Evolutionary conservation across 495 filamentous ascomycete genomes (phyloP).

Genomic region (Aspergillus taichungensis): DNA sequence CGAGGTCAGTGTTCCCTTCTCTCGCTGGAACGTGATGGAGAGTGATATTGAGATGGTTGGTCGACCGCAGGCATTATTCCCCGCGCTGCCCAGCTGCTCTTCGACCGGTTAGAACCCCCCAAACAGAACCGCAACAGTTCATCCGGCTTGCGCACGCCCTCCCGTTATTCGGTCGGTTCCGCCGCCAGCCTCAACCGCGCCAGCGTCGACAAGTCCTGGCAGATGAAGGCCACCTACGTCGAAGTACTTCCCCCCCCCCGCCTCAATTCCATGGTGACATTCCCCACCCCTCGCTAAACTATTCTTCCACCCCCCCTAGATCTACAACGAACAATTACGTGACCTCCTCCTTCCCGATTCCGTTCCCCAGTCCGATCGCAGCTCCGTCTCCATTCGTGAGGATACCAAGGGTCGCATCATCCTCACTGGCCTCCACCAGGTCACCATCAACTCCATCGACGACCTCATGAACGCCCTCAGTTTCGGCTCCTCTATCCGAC

Average conservation of each 20-base stretch:
- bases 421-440: constrained; percentile 78
- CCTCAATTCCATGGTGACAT: neutral
- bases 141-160: constrained; percentile 73
- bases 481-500: constrained; percentile 87
- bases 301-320: constrained; percentile 33
- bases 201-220: constrained; percentile 72
- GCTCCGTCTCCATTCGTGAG: constrained; percentile 76
- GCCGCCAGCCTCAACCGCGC: constrained; percentile 43
- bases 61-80: constrained; percentile 71
- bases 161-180: constrained; percentile 64
- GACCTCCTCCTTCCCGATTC: constrained; percentile 82
- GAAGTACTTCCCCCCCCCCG: constrained; percentile 52
- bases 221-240: constrained; percentile 90
- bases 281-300: too few relatives aligned
- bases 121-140: constrained; percentile 51
- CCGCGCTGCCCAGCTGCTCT: constrained; percentile 77
- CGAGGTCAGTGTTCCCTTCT: constrained; percentile 58
- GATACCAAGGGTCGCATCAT: constrained; percentile 94
- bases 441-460: constrained; percentile 85
- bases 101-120: constrained; percentile 66
- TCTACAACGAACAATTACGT: constrained; percentile 93
- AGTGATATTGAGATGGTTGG: neutral
- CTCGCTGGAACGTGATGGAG: neutral
- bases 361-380: constrained; percentile 57
- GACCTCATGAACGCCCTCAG: constrained; percentile 83